phyloP scores from a whole-genome alignment of 164 flowering plant species.

The Nelumbo lutea region DNA sequence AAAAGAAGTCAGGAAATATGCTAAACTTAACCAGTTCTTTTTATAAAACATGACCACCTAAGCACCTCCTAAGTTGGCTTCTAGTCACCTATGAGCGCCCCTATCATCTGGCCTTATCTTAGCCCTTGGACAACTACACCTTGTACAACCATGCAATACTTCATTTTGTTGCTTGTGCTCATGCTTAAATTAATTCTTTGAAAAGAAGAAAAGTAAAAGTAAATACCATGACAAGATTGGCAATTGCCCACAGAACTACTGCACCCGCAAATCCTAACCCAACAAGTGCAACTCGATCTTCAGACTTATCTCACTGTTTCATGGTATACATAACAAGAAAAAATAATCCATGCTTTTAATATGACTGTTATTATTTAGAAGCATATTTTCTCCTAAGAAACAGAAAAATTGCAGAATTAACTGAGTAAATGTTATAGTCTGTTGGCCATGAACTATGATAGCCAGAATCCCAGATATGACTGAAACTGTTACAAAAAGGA shows the following conservation, averaged over 20 bases:
- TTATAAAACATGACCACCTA: no score
- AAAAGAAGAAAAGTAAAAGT: neutral
- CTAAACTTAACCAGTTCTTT: no score
- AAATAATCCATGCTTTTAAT: neutral
- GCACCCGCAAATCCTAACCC: conserved; percentile 82
- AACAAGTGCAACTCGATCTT: conserved; percentile 70
- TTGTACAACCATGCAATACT: neutral
- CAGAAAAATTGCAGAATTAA: no score
- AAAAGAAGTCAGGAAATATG: no score
- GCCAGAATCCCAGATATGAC: no score
- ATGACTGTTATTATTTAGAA: neutral
- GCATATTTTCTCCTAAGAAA: no score
- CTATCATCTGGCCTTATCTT: no score
- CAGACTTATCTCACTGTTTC: conserved; percentile 75
- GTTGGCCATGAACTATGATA: no score
- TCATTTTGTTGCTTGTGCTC: neutral
- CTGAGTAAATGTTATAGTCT: no score
- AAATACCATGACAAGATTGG: conserved; percentile 61
- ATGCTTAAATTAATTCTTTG: neutral
- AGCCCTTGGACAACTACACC: neutral
- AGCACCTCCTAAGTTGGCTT: no score
- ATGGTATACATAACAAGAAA: conserved; percentile 7
- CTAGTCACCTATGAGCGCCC: no score
- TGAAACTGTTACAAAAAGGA: no score
- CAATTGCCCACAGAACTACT: conserved; percentile 71